phyloP scores from a whole-genome alignment of 495 filamentous ascomycete genomes.

The Rusavskia elegans region DNA sequence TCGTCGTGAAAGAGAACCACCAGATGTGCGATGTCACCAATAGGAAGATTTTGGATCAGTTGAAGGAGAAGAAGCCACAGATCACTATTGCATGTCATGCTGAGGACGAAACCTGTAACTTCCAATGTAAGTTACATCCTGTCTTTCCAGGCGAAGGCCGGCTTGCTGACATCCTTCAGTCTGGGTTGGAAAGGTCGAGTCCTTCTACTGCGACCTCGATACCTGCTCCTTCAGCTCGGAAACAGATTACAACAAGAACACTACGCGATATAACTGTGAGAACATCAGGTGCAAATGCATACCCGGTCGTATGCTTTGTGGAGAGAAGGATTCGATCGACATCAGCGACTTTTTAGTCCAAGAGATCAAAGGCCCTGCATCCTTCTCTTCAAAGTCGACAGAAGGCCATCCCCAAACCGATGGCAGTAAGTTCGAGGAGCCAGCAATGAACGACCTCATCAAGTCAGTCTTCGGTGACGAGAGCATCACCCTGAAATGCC shows the following conservation, averaged over 20 bases:
- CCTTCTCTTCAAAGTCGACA: conserved; percentile 55
- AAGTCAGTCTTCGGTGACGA: conserved; percentile 75
- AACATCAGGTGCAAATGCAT: conserved; percentile 78
- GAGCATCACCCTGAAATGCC: conserved; percentile 70
- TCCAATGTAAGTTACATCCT: conserved; percentile 54
- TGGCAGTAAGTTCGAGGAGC: conserved; percentile 73
- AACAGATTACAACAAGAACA: conserved; percentile 55
- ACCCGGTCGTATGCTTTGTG: conserved; percentile 82
- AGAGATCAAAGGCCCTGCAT: conserved; percentile 70
- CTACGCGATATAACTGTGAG: conserved; percentile 69
- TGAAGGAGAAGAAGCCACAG: conserved; percentile 71
- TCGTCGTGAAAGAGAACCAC: conserved; percentile 84
- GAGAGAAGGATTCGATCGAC: conserved; percentile 78
- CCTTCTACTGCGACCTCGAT: conserved; percentile 86
- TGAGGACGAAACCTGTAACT: conserved; percentile 62
- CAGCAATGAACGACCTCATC: conserved; percentile 79
- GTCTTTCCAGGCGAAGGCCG: background rate
- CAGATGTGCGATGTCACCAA: conserved; percentile 99
- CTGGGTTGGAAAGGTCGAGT: conserved; percentile 87
- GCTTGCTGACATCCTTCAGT: conserved; percentile 40
- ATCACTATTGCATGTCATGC: conserved; percentile 84
- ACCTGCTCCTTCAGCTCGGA: conserved; percentile 58
- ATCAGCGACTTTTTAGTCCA: conserved; percentile 73
- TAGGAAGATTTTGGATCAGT: conserved; percentile 70
- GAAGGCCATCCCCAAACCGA: conserved; percentile 39